phyloP scores from a whole-genome alignment of 2,329 filamentous ascomycete species.

The Aspergillus ruber region DNA sequence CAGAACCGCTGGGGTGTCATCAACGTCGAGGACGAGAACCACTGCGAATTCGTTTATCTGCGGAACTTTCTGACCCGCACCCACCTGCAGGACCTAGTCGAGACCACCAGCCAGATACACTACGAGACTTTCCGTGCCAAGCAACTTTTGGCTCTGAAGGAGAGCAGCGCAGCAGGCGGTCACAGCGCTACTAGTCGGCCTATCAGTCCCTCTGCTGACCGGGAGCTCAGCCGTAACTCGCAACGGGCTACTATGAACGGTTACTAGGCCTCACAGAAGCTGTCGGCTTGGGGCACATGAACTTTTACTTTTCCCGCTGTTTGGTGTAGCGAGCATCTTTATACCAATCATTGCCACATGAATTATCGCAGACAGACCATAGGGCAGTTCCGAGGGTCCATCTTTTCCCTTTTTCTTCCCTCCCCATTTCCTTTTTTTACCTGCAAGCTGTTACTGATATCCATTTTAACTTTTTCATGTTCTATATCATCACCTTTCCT shows the following conservation, averaged over 20 bases:
- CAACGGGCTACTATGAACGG: constrained; percentile 99
- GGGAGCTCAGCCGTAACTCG: constrained; percentile 93
- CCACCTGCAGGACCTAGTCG: constrained; percentile 96
- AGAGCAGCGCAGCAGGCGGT: constrained; percentile 79
- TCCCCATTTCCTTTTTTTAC: constrained; percentile 13
- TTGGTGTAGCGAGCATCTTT: constrained; percentile 14
- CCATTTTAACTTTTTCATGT: constrained; percentile 27
- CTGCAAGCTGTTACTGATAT: constrained; percentile 35
- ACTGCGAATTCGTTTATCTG: constrained; percentile 98
- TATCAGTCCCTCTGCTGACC: constrained; percentile 90
- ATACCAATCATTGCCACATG: constrained; percentile 10
- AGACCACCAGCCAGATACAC: constrained; percentile 99
- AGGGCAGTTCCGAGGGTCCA: constrained; percentile 11
- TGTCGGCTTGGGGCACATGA: constrained; percentile 3
- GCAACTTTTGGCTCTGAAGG: constrained; percentile 95
- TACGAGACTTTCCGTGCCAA: constrained; percentile 99
- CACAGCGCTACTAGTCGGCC: constrained; percentile 69
- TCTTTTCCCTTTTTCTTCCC: constrained; percentile 9
- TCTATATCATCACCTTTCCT: constrained; percentile 13
- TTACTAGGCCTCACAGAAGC: constrained; percentile 56
- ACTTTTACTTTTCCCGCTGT: constrained; percentile 6
- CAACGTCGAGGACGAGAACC: constrained; percentile 98
- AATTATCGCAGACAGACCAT: constrained; percentile 8
- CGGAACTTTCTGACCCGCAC: constrained; percentile 98
- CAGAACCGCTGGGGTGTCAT: constrained; percentile 99